These are phyloP conservation scores for Chaetomium sp. DNA, from an alignment of 2,329 filamentous ascomycete genomes.

Conservation along the genomic window DNA sequence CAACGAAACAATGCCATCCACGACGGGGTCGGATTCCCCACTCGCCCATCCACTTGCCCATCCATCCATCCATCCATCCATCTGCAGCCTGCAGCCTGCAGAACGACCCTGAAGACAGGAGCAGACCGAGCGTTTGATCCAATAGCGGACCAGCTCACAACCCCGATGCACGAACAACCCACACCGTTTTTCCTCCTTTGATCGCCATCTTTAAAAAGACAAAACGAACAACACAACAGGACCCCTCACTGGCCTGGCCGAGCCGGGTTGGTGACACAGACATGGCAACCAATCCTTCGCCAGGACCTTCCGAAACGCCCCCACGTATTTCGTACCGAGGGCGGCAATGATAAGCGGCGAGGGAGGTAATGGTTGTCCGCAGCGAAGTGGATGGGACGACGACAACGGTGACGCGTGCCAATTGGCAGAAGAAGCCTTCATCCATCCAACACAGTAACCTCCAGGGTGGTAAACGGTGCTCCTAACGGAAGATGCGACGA, in stretches of 20 bases:
- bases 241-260: not conserved
- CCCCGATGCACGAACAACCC: not conserved
- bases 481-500: not conserved
- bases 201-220: not conserved
- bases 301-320: not conserved
- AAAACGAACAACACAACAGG: not conserved
- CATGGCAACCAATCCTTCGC: not conserved
- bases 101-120: not conserved
- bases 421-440: not conserved
- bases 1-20: constrained; percentile 1
- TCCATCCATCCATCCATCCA: too few species aligned
- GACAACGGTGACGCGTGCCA: not conserved
- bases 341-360: not conserved
- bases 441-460: too few species aligned
- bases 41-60: too few species aligned
- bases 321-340: too few species aligned
- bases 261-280: not conserved
- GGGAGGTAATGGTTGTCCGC: not conserved
- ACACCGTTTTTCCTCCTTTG: not conserved
- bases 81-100: not conserved
- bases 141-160: not conserved
- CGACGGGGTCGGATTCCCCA: not conserved
- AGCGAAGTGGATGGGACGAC: not conserved
- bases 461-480: not conserved
- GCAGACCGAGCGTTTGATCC: not conserved